Base-by-base conservation (phyloP, 768 basidiomycete genomes). In the Lepiota brunneoincarnata region DNA sequence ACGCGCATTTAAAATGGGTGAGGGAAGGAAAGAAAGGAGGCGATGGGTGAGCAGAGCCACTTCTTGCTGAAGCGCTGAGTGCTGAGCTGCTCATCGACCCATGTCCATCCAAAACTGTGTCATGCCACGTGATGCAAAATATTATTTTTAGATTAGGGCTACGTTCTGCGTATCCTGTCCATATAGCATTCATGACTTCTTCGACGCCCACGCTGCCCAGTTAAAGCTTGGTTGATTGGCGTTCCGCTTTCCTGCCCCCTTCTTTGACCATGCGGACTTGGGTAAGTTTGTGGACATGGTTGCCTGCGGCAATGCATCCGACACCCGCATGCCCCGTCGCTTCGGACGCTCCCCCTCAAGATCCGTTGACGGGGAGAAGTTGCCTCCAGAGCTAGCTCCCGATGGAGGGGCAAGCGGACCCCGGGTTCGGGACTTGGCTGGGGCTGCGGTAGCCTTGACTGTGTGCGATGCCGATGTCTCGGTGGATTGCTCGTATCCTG, bases 171-270 rank as follows among this genome's bases (percentile, higher is more conserved):
- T n/a, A 34, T 20, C 7, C 31, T 47, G 23, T 11, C 39, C 39
- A 28, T 1, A 38, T 31, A 17, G 26, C 35, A 41, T 15, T 38
- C 49, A 55, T 6, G 26, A 15, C 18, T 28, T 36, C 23, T 40
- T 46, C 21, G 50, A 39, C n/a, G 50, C 43, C 54, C 49, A 54
- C 11, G 34, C 44, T 41, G 38, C 46, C 57, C 57, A 58, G 28
- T 58, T 48, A 31, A 58, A 54, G 5, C 36, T 26, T 9, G 24
- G 2, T 10, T 37, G 44, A 42, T 53, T 20, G 17, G 53, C 14
- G 28, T 46, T 21, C 2, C 21, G 35, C 31, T 28, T 47, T 47
- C 28, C n/a, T 3, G 26, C 20, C 11, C 18, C n/a, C 7, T 20
- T n/a, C 12, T 28, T 31, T 31, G 7, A 31, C 31, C 31, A 36